Percentiles rank a stretch among this genome's conserved stretches.
Conservation (phyloP, 78 protist genomes). For the Mastigamoeba balamuthi region DNA sequence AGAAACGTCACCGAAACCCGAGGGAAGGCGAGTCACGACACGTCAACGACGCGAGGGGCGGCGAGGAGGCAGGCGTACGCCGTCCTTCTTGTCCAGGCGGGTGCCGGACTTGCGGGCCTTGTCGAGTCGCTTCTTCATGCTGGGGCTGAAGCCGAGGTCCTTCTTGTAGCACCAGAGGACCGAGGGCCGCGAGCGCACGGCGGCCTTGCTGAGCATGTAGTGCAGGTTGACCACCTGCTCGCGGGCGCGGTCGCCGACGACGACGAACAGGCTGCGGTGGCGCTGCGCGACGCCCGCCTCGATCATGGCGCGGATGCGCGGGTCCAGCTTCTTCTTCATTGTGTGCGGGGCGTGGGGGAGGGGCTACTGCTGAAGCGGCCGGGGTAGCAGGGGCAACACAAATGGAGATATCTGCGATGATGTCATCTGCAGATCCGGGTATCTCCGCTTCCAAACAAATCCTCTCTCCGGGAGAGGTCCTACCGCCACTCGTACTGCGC, state of each 20-base stretch:
- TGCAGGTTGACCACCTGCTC: slow-evolving; percentile 89
- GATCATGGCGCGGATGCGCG: slow-evolving; percentile 75
- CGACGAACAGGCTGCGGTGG: slow-evolving; percentile 84
- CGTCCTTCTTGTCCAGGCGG: too few relatives aligned
- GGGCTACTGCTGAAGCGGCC: too few relatives aligned
- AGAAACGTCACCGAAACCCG: background rate
- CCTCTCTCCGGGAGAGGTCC: too few relatives aligned
- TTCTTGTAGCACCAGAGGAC: slow-evolving; percentile 98
- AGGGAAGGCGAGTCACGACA: background rate
- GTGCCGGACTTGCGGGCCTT: too few relatives aligned
- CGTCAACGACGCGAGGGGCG: background rate
- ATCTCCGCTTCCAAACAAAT: too few relatives aligned
- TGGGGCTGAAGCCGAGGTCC: slow-evolving; percentile 65
- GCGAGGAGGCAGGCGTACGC: too few relatives aligned
- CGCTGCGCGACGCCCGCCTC: slow-evolving; percentile 67
- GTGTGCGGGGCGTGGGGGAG: too few relatives aligned
- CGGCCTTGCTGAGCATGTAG: slow-evolving; percentile 81
- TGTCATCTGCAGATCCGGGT: too few relatives aligned
- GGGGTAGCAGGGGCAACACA: too few relatives aligned
- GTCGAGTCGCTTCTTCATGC: slow-evolving; percentile 46
- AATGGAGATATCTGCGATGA: too few relatives aligned
- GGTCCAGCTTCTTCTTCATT: slow-evolving; percentile 87
- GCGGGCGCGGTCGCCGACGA: slow-evolving; percentile 89
- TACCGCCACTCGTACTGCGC: too few relatives aligned
- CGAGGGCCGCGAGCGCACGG: slow-evolving; percentile 68